Base-by-base conservation (phyloP, 192 early-diverging fungal species). In the Coemansia sp. region DNA sequence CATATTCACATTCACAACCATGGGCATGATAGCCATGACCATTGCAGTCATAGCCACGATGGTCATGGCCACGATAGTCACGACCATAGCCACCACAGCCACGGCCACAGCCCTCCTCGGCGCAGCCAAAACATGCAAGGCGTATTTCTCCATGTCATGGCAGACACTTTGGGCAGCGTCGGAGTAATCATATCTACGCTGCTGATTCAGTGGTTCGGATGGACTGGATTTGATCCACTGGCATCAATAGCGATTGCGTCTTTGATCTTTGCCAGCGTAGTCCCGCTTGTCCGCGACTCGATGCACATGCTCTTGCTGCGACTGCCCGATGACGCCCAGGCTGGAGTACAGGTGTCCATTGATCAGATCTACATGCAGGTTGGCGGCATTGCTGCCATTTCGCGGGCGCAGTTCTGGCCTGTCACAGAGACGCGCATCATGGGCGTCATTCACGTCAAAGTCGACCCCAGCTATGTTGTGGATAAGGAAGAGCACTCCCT, bases 151-250 rank as follows among this genome's bases (percentile, higher is more conserved):
- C 97, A 98, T 67, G 91, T 98, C 38, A 80, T 98, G 71, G 93
- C 95, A 7, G 97, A 98, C 78, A 95, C 97, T 3, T 84, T 98
- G 20, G 97, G 97, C 33, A 96, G 94, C 42, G 94, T 96, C 1
- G 97, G 97, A 65, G 97, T 98, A 1, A 96, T 98, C 60, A 89
- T 96, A n/a, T 97, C 95, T 0, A 94, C 94, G 0, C 70, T 98
- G 24, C 79, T 97, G 40, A 95, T 98, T 46, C 87, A 93, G 72
- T 88, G 77, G 74, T 96, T 95, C 77, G 95, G 92, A 1, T 98
- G 97, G 97, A 92, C 93, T 13, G 96, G 97, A 64, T 92, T 96
- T 42, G 97, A 98, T 79, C 97, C 97, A 0, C 88, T 97, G 44
- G 94, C 94, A 33, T 98, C 97, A 15, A 89, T 98, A 54, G 88